Evolutionary conservation across 164 flowering plant species (phyloP).

Genomic region (Cinnamomum micranthum): DNA sequence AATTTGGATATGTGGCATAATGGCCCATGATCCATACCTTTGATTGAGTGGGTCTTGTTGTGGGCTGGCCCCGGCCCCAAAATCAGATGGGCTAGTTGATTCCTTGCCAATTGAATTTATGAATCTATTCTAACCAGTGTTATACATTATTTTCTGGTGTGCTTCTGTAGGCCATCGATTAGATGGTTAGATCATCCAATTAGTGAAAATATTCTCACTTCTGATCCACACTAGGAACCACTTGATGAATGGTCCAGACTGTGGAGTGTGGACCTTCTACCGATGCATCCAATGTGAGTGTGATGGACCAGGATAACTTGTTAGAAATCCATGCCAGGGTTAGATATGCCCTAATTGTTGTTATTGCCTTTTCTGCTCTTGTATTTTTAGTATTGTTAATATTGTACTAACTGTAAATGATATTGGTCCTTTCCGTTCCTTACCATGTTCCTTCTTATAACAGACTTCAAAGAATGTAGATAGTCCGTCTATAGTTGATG

Average conservation of each 20-base stretch:
- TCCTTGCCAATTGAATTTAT: neutral
- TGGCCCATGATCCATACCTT: neutral
- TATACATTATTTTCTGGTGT: neutral
- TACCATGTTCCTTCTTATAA: neutral
- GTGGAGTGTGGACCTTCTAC: neutral
- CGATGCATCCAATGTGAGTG: neutral
- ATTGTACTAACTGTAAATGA: neutral
- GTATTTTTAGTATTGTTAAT: no score
- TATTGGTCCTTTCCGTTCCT: neutral
- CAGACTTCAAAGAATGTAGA: constrained; percentile 20
- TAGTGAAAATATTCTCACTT: neutral
- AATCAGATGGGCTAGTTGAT: neutral
- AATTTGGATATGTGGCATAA: neutral
- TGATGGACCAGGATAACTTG: neutral
- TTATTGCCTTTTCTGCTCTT: neutral
- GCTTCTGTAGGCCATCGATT: neutral
- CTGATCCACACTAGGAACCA: neutral
- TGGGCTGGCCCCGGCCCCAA: neutral
- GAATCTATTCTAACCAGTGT: neutral
- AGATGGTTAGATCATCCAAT: neutral
- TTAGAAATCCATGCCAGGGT: neutral
- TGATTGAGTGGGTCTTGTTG: neutral
- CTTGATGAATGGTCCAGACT: neutral
- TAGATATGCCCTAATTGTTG: neutral
- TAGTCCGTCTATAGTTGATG: constrained; percentile 60